Conservation (phyloP, 331 rosid species). For the Dryas integrifolia region DNA sequence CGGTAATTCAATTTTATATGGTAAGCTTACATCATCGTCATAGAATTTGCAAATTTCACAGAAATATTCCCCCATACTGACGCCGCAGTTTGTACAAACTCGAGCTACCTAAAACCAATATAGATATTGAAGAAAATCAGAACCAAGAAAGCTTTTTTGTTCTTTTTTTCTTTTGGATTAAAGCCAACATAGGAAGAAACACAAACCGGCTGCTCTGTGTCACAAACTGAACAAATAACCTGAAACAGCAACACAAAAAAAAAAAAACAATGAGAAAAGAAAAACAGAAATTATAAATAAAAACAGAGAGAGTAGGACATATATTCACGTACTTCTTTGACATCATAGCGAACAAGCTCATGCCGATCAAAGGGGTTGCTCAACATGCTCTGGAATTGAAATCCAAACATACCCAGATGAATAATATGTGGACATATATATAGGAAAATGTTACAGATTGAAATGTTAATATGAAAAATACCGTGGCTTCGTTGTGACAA, state of each 20-base stretch:
- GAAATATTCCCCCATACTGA: slow-evolving; percentile 85
- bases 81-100: slow-evolving; percentile 86
- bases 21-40: slow-evolving; percentile 69
- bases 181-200: slow-evolving; percentile 9
- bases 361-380: slow-evolving; percentile 64
- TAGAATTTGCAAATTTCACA: slow-evolving; percentile 78
- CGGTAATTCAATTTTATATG: not conserved
- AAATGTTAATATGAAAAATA: slow-evolving; percentile 12
- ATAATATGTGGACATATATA: not conserved
- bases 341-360: slow-evolving; percentile 69
- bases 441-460: not conserved
- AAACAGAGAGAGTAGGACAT: not conserved
- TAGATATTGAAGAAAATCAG: not conserved
- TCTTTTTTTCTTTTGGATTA: not conserved
- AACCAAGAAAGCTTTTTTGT: slow-evolving; percentile 1
- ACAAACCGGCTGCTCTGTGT: slow-evolving; percentile 92
- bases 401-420: slow-evolving; percentile 23
- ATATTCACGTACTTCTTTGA: slow-evolving; percentile 55
- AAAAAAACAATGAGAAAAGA: not conserved
- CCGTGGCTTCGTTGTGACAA: slow-evolving; percentile 84
- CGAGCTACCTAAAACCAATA: slow-evolving; percentile 55
- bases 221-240: slow-evolving; percentile 89
- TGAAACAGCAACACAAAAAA: slow-evolving; percentile 33
- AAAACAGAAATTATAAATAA: not conserved
- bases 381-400: slow-evolving; percentile 51